These are phyloP conservation scores for Austropuccinia psidii DNA, from an alignment of 1,284 basidiomycete genomes.

Conservation along the genomic window DNA sequence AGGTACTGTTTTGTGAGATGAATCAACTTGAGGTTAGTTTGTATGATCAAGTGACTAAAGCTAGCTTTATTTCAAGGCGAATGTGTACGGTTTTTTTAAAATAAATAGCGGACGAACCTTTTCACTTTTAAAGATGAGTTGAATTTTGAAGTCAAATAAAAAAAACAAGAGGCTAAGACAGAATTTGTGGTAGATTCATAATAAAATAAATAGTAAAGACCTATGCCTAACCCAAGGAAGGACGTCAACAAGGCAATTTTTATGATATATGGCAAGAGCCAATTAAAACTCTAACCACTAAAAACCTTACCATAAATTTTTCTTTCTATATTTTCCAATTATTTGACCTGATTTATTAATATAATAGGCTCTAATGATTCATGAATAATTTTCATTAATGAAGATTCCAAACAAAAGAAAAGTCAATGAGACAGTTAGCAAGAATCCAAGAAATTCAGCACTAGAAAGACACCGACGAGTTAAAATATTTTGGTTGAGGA, in stretches of 20 bases:
- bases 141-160: not conserved
- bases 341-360: constrained; percentile 15
- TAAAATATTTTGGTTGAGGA: not conserved
- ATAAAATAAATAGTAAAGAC: not conserved
- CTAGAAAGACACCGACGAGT: too few relatives aligned
- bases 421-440: not conserved
- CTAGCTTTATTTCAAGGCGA: not conserved
- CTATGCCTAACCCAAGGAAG: not conserved
- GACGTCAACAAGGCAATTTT: not conserved
- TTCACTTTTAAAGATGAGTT: not conserved
- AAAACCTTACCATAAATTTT: constrained; percentile 16
- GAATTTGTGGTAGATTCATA: not conserved
- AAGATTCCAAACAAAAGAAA: not conserved
- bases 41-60: not conserved
- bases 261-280: not conserved
- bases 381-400: not conserved
- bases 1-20: not conserved
- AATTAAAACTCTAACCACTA: not conserved
- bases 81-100: not conserved
- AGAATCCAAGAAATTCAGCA: too few relatives aligned
- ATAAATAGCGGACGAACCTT: not conserved
- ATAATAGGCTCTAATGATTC: constrained; percentile 10
- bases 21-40: not conserved
- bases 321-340: constrained; percentile 16
- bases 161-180: too few relatives aligned